Evolutionary conservation across 331 rosid genomes (phyloP).

Genomic region (Erythrophleum ivorense): DNA sequence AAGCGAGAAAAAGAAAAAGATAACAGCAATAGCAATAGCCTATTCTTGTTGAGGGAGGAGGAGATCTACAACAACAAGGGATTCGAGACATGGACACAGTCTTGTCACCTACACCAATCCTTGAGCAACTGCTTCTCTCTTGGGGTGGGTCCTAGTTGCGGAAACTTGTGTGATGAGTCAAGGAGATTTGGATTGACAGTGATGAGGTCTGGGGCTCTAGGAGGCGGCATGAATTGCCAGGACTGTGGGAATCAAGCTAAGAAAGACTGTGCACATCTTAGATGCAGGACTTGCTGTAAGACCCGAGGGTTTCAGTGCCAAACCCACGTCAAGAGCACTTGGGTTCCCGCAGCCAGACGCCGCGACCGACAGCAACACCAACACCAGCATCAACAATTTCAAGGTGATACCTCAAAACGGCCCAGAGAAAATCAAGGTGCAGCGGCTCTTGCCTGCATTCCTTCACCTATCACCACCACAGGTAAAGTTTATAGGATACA

Average conservation of each 20-base stretch:
- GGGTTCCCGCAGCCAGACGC: conserved; percentile 94
- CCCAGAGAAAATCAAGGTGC: conserved; percentile 53
- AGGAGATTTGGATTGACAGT: conserved; percentile 64
- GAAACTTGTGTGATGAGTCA: conserved; percentile 29
- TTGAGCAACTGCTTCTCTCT: conserved; percentile 68
- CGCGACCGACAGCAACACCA: conserved; percentile 88
- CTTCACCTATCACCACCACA: conserved; percentile 72
- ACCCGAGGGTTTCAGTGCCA: conserved; percentile 95
- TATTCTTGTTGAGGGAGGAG: conserved; percentile 63
- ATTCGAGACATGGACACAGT: conserved; percentile 92
- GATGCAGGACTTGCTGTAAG: conserved; percentile 92
- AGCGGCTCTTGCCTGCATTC: conserved; percentile 56
- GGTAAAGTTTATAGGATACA: conserved; percentile 53
- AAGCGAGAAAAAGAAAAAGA: conserved; percentile 46
- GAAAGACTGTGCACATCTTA: conserved; percentile 80
- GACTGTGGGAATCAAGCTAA: conserved; percentile 97
- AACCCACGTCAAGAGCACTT: conserved; percentile 93
- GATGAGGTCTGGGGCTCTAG: conserved; percentile 63
- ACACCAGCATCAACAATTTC: conserved; percentile 62
- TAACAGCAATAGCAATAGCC: conserved; percentile 22
- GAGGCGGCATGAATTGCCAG: conserved; percentile 75
- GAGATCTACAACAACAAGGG: conserved; percentile 78
- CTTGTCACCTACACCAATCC: conserved; percentile 50
- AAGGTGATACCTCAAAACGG: conserved; percentile 61
- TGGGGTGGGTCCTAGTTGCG: conserved; percentile 73